Evolutionary conservation across 129 eudicot genomes (phyloP).

Genomic region (Chrysanthemum seticuspe): DNA sequence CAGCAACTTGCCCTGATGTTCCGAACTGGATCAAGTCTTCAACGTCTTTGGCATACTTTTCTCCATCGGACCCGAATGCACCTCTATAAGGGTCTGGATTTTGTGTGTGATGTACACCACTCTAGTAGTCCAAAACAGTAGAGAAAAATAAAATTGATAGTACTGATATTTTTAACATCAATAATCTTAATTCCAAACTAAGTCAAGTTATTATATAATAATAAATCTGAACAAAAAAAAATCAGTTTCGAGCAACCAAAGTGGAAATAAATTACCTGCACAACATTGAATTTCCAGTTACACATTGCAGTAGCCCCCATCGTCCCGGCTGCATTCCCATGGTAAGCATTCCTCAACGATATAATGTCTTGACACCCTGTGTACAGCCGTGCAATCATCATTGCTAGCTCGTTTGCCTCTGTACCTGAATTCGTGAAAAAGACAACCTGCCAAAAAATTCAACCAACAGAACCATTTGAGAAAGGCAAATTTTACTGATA

Average conservation of each 20-base stretch:
- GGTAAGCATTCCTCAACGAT: conserved; percentile 75
- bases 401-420: conserved; percentile 78
- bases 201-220: too few species aligned
- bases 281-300: conserved; percentile 70
- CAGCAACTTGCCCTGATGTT: conserved; percentile 71
- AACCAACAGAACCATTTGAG: background rate
- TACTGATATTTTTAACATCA: background rate
- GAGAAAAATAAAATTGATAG: background rate
- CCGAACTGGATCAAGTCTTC: conserved; percentile 63
- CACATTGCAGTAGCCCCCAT: conserved; percentile 76
- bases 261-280: conserved; percentile 44
- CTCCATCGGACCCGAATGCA: conserved; percentile 69
- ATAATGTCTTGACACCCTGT: conserved; percentile 66
- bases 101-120: conserved; percentile 70
- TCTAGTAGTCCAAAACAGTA: conserved; percentile 30
- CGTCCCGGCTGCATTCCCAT: conserved; percentile 75
- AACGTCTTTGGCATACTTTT: conserved; percentile 67
- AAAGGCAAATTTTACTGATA: background rate
- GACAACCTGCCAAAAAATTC: conserved; percentile 51
- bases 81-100: conserved; percentile 87
- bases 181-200: too few species aligned
- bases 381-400: conserved; percentile 65
- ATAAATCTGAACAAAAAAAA: too few species aligned
- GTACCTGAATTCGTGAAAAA: conserved; percentile 79
- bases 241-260: background rate